A percentile compares a stretch with the other conserved stretches of the same genome.
These are phyloP conservation scores for Lentinula raphanica DNA, from an alignment of 768 basidiomycete species.

Conservation along the genomic window DNA sequence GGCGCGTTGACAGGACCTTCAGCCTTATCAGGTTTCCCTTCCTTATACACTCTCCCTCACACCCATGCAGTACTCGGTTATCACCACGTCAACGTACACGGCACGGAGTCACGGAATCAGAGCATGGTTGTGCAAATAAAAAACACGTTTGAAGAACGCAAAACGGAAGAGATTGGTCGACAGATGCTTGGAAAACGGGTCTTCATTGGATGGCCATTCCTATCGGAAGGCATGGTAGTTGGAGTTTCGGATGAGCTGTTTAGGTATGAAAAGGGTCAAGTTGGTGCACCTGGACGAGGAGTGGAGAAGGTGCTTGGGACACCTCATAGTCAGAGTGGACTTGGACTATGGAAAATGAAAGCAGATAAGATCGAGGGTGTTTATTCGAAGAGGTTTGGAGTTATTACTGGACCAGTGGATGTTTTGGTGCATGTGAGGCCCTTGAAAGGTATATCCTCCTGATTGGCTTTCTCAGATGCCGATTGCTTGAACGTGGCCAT, in stretches of 20 bases:
- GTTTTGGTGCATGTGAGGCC: constrained; percentile 85
- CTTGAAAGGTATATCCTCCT: constrained; percentile 63
- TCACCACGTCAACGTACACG: constrained; percentile 93
- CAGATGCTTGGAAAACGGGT: constrained; percentile 71
- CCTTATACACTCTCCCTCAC: constrained; percentile 83
- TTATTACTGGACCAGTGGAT: constrained; percentile 77
- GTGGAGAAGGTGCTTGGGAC: constrained; percentile 57
- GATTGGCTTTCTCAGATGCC: background rate
- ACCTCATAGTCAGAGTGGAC: constrained; percentile 65
- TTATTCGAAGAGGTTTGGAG: constrained; percentile 88
- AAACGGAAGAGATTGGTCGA: constrained; percentile 67
- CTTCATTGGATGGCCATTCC: constrained; percentile 90
- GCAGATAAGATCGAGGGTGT: constrained; percentile 75
- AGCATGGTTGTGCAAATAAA: constrained; percentile 88
- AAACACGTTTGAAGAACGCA: constrained; percentile 63
- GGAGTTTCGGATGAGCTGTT: constrained; percentile 83
- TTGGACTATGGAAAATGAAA: constrained; percentile 75
- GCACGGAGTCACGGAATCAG: constrained; percentile 84
- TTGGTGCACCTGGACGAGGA: constrained; percentile 38
- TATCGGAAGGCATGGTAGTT: constrained; percentile 86
- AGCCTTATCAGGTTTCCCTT: constrained; percentile 94
- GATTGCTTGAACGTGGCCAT: constrained; percentile 1
- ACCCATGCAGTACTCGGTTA: constrained; percentile 61
- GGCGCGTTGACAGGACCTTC: constrained; percentile 82
- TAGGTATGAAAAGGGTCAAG: constrained; percentile 70